A percentile compares a stretch with the other conserved stretches of the same genome.
phyloP scores from a whole-genome alignment of 2,329 filamentous ascomycete genomes.

The Botryosphaeria dothidea region DNA sequence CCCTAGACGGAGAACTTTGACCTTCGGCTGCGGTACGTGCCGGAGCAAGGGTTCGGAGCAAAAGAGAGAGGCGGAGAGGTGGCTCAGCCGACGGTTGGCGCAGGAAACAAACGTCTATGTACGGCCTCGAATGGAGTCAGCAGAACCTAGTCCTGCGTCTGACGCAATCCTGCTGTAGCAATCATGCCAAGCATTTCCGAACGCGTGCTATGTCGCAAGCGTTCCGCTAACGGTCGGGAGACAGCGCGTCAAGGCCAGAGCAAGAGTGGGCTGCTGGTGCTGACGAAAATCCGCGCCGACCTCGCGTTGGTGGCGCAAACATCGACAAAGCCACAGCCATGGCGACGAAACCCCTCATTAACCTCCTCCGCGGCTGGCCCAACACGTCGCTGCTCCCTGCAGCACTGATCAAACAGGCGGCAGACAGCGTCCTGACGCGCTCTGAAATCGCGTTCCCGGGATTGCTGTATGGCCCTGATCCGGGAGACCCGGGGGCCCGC shows the following conservation, averaged over 20 bases:
- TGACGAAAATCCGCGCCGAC: constrained; percentile 2
- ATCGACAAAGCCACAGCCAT: constrained; percentile 1
- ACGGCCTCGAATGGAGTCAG: too few species aligned
- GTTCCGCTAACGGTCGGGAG: not conserved
- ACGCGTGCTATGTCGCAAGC: not conserved
- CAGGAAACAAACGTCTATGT: not conserved
- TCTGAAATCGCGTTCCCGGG: constrained; percentile 60
- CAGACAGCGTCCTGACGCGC: constrained; percentile 62
- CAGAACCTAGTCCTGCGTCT: too few species aligned
- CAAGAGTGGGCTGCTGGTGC: not conserved
- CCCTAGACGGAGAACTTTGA: not conserved
- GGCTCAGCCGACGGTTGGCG: not conserved
- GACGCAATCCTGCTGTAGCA: not conserved
- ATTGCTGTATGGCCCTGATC: constrained; percentile 79
- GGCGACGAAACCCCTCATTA: constrained; percentile 49
- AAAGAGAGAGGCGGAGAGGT: not conserved
- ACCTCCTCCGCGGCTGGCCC: constrained; percentile 71
- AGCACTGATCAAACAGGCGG: constrained; percentile 60
- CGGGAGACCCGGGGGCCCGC: constrained; percentile 71
- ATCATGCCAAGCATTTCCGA: not conserved
- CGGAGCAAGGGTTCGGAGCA: not conserved
- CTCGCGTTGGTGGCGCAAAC: not conserved
- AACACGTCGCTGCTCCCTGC: constrained; percentile 65
- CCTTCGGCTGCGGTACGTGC: not conserved
- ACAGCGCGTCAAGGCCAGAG: not conserved